Percentiles rank a stretch among this genome's conserved stretches.
phyloP scores from a whole-genome alignment of 2,329 filamentous ascomycete species.

The Apiospora marii region DNA sequence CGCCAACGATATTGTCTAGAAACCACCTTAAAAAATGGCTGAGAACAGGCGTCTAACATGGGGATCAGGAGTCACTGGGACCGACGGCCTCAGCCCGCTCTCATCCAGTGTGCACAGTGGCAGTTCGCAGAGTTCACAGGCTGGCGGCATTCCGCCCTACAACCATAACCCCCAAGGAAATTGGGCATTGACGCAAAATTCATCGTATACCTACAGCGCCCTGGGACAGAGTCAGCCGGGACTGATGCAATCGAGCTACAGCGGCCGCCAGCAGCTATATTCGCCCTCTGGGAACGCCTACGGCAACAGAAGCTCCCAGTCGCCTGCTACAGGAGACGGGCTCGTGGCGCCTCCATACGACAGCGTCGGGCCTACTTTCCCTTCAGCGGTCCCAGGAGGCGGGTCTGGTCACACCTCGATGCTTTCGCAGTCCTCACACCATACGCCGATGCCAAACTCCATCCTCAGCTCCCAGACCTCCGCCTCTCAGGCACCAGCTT shows the following conservation, averaged over 20 bases:
- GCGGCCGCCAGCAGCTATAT: conserved; percentile 39
- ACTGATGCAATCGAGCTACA: conserved; percentile 53
- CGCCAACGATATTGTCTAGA: conserved; percentile 1
- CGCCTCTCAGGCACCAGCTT: conserved; percentile 55
- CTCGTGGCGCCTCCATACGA: conserved; percentile 75
- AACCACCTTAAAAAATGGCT: conserved; percentile 11
- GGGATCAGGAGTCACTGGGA: conserved; percentile 53
- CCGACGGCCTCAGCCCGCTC: conserved; percentile 68
- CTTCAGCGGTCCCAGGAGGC: conserved; percentile 65
- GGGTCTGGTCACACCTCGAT: conserved; percentile 44
- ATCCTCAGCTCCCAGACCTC: conserved; percentile 59
- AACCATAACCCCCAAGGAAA: conserved; percentile 60
- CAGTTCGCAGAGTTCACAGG: conserved; percentile 65
- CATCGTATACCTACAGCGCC: conserved; percentile 63
- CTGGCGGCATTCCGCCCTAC: conserved; percentile 60
- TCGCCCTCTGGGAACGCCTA: conserved; percentile 48
- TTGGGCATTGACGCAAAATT: conserved; percentile 65
- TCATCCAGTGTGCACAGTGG: conserved; percentile 68
- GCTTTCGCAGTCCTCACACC: conserved; percentile 43
- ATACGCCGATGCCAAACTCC: conserved; percentile 39
- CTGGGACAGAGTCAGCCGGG: conserved; percentile 59
- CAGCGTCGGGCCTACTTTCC: conserved; percentile 70
- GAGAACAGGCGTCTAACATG: conserved; percentile 46
- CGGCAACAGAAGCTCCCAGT: conserved; percentile 61
- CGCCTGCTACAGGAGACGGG: conserved; percentile 65